Conservation (phyloP, 208 protist species). For the Acanthamoeba lenticulata region DNA sequence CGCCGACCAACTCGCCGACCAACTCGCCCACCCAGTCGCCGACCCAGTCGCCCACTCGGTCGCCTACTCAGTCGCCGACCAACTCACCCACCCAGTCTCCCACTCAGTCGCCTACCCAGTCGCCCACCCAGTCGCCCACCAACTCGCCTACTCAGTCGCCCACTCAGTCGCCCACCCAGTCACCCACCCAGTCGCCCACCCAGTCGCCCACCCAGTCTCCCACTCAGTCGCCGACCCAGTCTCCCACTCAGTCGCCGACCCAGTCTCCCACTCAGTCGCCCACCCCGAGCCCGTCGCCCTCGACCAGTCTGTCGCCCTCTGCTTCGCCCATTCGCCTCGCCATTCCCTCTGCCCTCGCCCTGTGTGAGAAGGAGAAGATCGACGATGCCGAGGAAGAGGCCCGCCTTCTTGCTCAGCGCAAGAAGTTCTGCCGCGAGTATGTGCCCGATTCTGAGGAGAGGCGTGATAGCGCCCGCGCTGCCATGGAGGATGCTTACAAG, state of each 20-base stretch:
- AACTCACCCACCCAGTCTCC: not conserved
- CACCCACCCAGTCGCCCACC: too few species aligned
- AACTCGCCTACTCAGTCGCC: too few species aligned
- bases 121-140: not conserved
- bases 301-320: not conserved
- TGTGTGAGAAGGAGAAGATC: slow-evolving; percentile 46
- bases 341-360: not conserved
- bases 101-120: not conserved
- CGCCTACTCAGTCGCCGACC: too few species aligned
- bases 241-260: not conserved
- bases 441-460: not conserved
- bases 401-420: not conserved
- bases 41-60: not conserved
- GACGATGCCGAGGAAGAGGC: slow-evolving; percentile 38
- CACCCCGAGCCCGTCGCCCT: not conserved
- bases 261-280: slow-evolving; percentile 4
- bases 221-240: not conserved
- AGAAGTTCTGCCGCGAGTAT: not conserved
- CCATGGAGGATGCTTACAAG: not conserved
- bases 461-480: not conserved
- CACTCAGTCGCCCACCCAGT: too few species aligned
- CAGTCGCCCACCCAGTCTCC: not conserved
- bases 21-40: slow-evolving; percentile 14
- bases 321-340: not conserved
- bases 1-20: not conserved